Conservation (phyloP, 805 yeast genomes). For the Diddensiella transvaalensis region DNA sequence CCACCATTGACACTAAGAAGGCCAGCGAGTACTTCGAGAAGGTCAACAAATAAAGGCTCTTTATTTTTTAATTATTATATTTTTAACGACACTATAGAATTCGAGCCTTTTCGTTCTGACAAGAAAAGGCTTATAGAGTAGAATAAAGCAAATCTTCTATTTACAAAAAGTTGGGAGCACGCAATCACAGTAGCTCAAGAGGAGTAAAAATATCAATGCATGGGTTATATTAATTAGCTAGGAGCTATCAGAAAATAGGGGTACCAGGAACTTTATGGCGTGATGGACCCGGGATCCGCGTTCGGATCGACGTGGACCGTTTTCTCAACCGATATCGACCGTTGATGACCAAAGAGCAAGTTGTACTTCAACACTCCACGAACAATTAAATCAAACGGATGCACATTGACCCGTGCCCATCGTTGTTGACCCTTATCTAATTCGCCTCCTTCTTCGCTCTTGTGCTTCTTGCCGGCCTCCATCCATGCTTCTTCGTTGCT, state of each 20-base stretch:
- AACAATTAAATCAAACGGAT: slow-evolving; percentile 82
- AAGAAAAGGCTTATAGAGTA: too few species aligned
- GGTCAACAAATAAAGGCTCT: slow-evolving; percentile 47
- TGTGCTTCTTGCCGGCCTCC: slow-evolving; percentile 1
- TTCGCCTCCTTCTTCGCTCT: too few species aligned
- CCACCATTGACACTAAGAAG: slow-evolving; percentile 76
- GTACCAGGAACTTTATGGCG: too few species aligned
- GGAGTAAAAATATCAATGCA: too few species aligned
- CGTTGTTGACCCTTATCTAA: slow-evolving; percentile 37
- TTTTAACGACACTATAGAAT: too few species aligned
- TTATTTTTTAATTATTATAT: too few species aligned
- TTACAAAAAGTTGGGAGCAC: too few species aligned
- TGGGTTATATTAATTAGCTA: too few species aligned
- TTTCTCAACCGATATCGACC: slow-evolving; percentile 25
- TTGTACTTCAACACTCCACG: slow-evolving; percentile 78
- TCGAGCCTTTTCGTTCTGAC: too few species aligned
- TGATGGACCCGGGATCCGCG: neutral
- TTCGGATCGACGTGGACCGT: slow-evolving; percentile 25
- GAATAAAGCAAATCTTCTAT: too few species aligned
- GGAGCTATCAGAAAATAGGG: too few species aligned
- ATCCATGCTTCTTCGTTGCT: neutral
- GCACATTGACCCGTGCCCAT: slow-evolving; percentile 71
- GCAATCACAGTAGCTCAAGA: too few species aligned
- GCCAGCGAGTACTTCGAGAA: slow-evolving; percentile 77
- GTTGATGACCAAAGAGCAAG: slow-evolving; percentile 51